A percentile compares a stretch with the other conserved stretches of the same genome.
Conservation (phyloP, 306 rosid species). For the Mucuna pruriens region DNA sequence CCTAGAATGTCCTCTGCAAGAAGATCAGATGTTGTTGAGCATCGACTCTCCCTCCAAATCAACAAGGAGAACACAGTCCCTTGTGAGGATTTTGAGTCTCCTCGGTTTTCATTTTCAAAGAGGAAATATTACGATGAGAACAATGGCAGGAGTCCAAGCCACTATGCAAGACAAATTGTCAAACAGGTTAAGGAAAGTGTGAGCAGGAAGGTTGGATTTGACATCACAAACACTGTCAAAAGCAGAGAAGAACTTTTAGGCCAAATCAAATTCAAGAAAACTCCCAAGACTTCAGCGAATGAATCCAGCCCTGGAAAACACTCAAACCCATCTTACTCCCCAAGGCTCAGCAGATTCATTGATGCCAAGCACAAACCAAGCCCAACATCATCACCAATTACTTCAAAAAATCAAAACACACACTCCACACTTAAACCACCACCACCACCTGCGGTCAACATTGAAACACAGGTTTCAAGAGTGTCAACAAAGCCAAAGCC, state of each 20-base stretch:
- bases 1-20: constrained; percentile 75
- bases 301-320: constrained; percentile 54
- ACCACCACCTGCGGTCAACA: constrained; percentile 34
- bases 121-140: constrained; percentile 53
- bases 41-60: constrained; percentile 84
- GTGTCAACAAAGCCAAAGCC: constrained; percentile 50
- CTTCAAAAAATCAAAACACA: constrained; percentile 52
- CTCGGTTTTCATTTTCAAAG: constrained; percentile 55
- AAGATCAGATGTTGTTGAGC: constrained; percentile 75
- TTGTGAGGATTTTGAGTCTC: constrained; percentile 55
- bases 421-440: constrained; percentile 33
- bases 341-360: constrained; percentile 58
- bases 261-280: constrained; percentile 54
- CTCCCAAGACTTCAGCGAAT: constrained; percentile 37
- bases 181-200: constrained; percentile 78
- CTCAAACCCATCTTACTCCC: constrained; percentile 46
- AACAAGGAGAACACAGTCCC: constrained; percentile 64
- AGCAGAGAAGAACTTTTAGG: constrained; percentile 51
- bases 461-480: constrained; percentile 41
- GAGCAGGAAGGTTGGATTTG: constrained; percentile 69
- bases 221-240: constrained; percentile 72
- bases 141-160: constrained; percentile 58
- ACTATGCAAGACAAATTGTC: constrained; percentile 78
- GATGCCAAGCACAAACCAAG: constrained; percentile 52
- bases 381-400: constrained; percentile 31